phyloP scores from a whole-genome alignment of 768 basidiomycete species.

The Russula sp. region DNA sequence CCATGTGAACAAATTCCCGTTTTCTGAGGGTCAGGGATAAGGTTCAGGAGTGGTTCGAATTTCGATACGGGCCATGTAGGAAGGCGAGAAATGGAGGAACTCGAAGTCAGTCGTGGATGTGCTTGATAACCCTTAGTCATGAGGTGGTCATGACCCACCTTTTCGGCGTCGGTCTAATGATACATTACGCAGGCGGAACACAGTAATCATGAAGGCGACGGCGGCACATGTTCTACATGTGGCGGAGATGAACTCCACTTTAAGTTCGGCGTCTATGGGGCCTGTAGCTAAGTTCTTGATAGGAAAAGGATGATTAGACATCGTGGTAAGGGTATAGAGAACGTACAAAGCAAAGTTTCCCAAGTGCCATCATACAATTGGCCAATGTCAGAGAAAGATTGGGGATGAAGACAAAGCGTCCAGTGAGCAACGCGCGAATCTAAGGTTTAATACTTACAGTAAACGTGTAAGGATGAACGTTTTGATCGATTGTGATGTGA shows the following conservation, averaged over 20 bases:
- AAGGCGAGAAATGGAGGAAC: background rate
- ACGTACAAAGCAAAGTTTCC: background rate
- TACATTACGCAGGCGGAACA: background rate
- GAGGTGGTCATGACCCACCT: background rate
- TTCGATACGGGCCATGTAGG: background rate
- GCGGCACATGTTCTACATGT: background rate
- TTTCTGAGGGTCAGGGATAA: background rate
- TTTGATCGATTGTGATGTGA: slow-evolving; percentile 1
- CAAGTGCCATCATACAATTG: background rate
- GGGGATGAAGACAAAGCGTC: background rate
- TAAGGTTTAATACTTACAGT: background rate
- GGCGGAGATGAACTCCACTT: background rate
- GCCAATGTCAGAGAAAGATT: background rate
- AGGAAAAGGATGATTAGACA: background rate
- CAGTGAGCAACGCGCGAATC: background rate
- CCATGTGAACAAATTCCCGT: too few relatives aligned
- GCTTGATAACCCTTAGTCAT: background rate
- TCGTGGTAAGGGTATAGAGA: background rate
- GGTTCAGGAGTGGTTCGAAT: background rate
- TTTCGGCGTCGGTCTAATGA: too few relatives aligned
- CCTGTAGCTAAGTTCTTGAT: background rate
- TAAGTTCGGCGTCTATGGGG: background rate
- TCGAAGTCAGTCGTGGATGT: background rate
- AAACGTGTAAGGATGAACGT: background rate
- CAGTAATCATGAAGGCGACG: background rate